Evolutionary conservation across 2,329 filamentous ascomycete genomes (phyloP).

Genomic region (Emericellopsis cladophorae): DNA sequence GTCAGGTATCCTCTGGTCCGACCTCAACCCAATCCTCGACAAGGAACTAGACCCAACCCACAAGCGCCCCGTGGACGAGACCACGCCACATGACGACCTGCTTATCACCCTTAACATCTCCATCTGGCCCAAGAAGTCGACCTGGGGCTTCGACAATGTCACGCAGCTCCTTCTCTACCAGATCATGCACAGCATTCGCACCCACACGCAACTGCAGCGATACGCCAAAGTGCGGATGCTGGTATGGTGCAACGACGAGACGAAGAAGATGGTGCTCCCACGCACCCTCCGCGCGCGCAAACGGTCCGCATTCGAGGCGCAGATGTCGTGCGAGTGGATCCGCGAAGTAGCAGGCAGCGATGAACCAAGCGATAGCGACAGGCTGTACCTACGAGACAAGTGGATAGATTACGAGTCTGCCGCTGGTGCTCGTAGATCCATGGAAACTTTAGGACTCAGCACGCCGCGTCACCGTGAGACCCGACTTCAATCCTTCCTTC

Average conservation of each 20-base stretch:
- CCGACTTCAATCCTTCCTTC: constrained; percentile 10
- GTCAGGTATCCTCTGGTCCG: constrained; percentile 46
- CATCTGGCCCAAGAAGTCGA: constrained; percentile 35
- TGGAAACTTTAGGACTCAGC: constrained; percentile 26
- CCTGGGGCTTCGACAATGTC: constrained; percentile 40
- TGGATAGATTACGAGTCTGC: constrained; percentile 34
- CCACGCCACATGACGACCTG: constrained; percentile 55
- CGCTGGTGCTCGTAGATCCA: constrained; percentile 25
- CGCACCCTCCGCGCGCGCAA: constrained; percentile 39
- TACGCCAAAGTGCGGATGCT: constrained; percentile 75
- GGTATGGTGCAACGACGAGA: constrained; percentile 53
- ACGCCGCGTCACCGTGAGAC: constrained; percentile 32
- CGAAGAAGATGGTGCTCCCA: constrained; percentile 48
- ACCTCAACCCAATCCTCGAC: constrained; percentile 40
- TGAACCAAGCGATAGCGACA: constrained; percentile 8
- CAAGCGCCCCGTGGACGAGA: constrained; percentile 16
- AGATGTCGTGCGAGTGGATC: constrained; percentile 46
- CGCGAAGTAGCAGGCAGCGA: constrained; percentile 41
- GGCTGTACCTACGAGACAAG: constrained; percentile 27
- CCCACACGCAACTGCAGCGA: constrained; percentile 50
- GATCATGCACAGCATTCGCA: constrained; percentile 45
- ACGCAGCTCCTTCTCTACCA: constrained; percentile 47
- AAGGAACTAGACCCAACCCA: constrained; percentile 28
- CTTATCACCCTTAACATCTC: constrained; percentile 60
- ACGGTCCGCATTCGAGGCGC: constrained; percentile 44